phyloP scores from a whole-genome alignment of 345 rosid species.

The Anacardium occidentale region DNA sequence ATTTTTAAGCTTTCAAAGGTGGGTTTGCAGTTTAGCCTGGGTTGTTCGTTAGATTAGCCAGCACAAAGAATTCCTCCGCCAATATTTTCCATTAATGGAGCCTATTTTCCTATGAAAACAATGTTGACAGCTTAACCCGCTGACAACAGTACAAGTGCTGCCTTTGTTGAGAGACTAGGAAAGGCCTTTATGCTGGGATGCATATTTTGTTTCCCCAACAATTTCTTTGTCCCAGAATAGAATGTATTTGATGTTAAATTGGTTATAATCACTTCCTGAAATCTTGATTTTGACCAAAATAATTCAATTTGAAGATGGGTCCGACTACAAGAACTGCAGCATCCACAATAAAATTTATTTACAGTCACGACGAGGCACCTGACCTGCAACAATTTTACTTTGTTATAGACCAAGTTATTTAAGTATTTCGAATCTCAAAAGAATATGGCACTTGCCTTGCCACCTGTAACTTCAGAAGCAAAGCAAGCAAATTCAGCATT shows the following conservation, averaged over 20 bases:
- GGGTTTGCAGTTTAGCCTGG: conserved; percentile 34
- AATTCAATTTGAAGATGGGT: not conserved
- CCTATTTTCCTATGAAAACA: too few relatives aligned
- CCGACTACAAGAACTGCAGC: conserved; percentile 40
- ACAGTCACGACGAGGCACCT: conserved; percentile 50
- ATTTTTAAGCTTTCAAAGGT: not conserved
- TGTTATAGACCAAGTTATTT: not conserved
- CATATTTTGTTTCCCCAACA: conserved; percentile 52
- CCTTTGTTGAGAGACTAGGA: too few relatives aligned
- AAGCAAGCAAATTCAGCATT: conserved; percentile 48
- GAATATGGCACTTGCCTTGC: conserved; percentile 39
- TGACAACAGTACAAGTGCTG: too few relatives aligned
- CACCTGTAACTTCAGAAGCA: conserved; percentile 51
- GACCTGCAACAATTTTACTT: conserved; percentile 33
- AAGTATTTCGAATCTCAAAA: not conserved
- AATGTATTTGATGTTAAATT: conserved; percentile 37
- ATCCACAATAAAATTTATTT: conserved; percentile 52
- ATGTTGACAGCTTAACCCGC: too few relatives aligned
- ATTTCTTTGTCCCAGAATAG: conserved; percentile 51
- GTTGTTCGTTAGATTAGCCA: conserved; percentile 60
- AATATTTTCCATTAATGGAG: conserved; percentile 35
- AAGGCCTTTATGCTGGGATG: conserved; percentile 35
- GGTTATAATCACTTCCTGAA: conserved; percentile 48
- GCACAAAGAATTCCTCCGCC: conserved; percentile 54
- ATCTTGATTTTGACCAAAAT: not conserved